These are phyloP conservation scores for Veloporphyrellus conicus DNA, from an alignment of 1,284 basidiomycete species.

Conservation along the genomic window DNA sequence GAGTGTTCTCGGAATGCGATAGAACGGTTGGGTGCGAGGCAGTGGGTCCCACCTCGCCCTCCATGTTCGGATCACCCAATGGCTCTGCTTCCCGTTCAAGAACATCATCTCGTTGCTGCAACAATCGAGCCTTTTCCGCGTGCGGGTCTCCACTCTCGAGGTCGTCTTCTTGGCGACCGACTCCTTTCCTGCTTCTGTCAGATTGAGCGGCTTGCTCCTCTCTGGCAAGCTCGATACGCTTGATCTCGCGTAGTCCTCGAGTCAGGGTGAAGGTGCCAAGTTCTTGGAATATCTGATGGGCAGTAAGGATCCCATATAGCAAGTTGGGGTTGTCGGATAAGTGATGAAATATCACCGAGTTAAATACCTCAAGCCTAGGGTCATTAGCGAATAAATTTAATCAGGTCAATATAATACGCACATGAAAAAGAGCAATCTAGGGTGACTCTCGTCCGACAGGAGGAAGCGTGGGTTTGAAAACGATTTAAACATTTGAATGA, in stretches of 20 bases:
- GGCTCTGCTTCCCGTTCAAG: slow-evolving; percentile 27
- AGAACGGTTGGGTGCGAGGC: slow-evolving; percentile 37
- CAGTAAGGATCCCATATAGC: slow-evolving; percentile 79
- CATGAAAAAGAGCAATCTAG: slow-evolving; percentile 87
- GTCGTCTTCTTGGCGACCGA: slow-evolving; percentile 17
- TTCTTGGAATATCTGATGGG: slow-evolving; percentile 80
- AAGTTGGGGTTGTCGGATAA: slow-evolving; percentile 80
- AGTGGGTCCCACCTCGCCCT: slow-evolving; percentile 29
- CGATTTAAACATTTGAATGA: slow-evolving; percentile 84
- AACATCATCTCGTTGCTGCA: slow-evolving; percentile 43
- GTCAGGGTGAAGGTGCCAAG: slow-evolving; percentile 86
- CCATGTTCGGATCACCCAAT: slow-evolving; percentile 13
- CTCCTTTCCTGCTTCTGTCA: slow-evolving; percentile 37
- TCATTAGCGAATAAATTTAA: slow-evolving; percentile 4
- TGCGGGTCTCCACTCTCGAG: slow-evolving; percentile 35
- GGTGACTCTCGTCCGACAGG: slow-evolving; percentile 90
- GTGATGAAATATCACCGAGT: slow-evolving; percentile 72
- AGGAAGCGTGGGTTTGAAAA: slow-evolving; percentile 88
- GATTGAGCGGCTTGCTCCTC: slow-evolving; percentile 56
- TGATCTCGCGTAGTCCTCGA: slow-evolving; percentile 79
- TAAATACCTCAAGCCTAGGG: slow-evolving; percentile 83
- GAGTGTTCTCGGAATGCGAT: slow-evolving; percentile 38
- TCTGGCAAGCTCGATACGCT: slow-evolving; percentile 65
- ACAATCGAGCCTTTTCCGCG: slow-evolving; percentile 59
- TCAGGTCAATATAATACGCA: slow-evolving; percentile 32